Evolutionary conservation across 768 basidiomycete species (phyloP), one percentile per base, ranked within the genome.

Genomic region (Boletus reticuloceps): DNA sequence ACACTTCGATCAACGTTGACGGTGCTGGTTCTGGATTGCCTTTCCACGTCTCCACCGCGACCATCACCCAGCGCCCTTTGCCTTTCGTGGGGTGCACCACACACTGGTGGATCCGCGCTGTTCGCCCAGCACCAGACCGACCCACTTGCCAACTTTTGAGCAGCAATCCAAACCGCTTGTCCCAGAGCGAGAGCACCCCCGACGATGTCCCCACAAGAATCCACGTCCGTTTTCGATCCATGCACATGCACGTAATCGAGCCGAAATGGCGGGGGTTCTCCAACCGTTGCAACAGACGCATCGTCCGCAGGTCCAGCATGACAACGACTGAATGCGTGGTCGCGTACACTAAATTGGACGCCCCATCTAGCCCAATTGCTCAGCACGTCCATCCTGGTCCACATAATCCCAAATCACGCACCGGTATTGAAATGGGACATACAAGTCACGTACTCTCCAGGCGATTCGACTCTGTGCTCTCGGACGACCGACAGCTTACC

Each of bases 111-210:
- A 95, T 82, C 37, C 83, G 80, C 3, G 79, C 79, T 8, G 79
- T 75, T 38, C 77, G 72, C 3, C 82, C 82, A 3, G 75, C 74
- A 12, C 79, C 75, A 5, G 81, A 77, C 7, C 77, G 76, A 11
- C 85, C 85, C 8, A 85, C 85, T 64, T 85, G 83, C 95, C 96
- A 98, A 56, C 86, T 91, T 69, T 89, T 90, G 59, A 98, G 77
- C 5, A 89, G 75, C 19, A 98, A 75, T 1, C 95, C 94, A 61
- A 98, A 99, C 11, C 96, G 88, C 41, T 93, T 84, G 73, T 99
- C 97, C 94, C 95, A 99, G 4, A 99, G 78, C 0, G 90, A 85
- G 13, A 98, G 74, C 14, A 88, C 83, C 6, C 96, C 97, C 2
- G 82, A 83, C 3, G 88, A 83, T 1, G 96, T 97, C 3, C 92